Base-by-base conservation (phyloP, 2,329 filamentous ascomycete genomes). In the Ophiostoma sp. region DNA sequence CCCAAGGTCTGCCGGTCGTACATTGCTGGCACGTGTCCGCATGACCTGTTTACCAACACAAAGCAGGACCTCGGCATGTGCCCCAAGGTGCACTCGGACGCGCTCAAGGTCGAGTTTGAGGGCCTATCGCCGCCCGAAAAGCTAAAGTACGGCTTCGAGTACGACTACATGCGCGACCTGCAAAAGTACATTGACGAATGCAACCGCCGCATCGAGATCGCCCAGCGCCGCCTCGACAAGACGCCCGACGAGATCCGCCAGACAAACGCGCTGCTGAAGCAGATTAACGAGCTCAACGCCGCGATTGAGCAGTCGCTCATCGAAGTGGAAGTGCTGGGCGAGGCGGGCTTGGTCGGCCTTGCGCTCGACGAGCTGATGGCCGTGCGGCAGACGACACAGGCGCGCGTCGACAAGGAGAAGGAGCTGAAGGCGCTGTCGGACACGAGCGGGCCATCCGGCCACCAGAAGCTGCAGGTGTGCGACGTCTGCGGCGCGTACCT, bases 21-120 rank as follows among this genome's bases (percentile, higher is more conserved):
- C 78, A 86, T 99, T 65, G 93, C 87, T 71, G 95, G 95, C 74
- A 96, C 92, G 69, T 99, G 95, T 78, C 95, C 95, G 0, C 94
- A 98, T 83, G 95, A 99, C 77, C 92, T 99, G 76, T 99, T 99
- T 85, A 99, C 94, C 73, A 99, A 99, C 81, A 99, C 95, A 63
- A 98, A 97, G 82, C 93, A 98, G 84, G 95, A 99, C 77, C 86
- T 98, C 45, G 95, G 95, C 2, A 86, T 88, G 0, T 99, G 95
- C 76, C 86, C 91, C 65, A 95, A 94, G 77, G 85, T 94, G 40
- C 95, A 99, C 80, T 91, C 87, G 65, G 93, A 97, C 77, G 87
- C 88, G 12, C 84, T 98, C 72, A 97, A 97, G 79, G 83, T 88
- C 64, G 93, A 99, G 77, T 99, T 95, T 78, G 90, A 96, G 73